Percentiles rank a stretch among this genome's conserved stretches.
phyloP scores from a whole-genome alignment of 2,329 filamentous ascomycete genomes.

The Fusarium coffeatum region DNA sequence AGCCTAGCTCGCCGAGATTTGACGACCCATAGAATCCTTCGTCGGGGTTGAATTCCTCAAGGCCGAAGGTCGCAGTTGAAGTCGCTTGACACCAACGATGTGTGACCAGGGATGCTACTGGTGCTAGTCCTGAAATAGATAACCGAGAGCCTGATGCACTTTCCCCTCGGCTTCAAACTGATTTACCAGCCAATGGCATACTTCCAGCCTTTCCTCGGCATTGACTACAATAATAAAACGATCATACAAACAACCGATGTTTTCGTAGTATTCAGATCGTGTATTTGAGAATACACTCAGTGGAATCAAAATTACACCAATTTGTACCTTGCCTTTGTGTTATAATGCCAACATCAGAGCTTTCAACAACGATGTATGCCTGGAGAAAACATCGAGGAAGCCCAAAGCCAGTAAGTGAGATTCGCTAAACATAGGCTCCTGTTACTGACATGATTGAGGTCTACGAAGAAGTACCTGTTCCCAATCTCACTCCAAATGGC shows the following conservation, averaged over 20 bases:
- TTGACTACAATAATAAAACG: neutral
- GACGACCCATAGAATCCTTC: neutral
- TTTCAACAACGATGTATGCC: constrained; percentile 47
- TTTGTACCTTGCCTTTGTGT: neutral
- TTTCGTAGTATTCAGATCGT: neutral
- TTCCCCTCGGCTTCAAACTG: neutral
- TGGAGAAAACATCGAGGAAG: constrained; percentile 52
- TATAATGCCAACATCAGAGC: neutral
- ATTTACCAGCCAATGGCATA: neutral
- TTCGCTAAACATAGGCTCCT: accelerated
- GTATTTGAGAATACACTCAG: neutral
- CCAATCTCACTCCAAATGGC: neutral
- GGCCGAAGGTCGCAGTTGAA: too few species aligned
- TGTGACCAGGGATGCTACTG: neutral
- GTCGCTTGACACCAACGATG: too few species aligned
- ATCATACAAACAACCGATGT: neutral
- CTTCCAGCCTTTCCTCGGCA: neutral
- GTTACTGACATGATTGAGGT: neutral
- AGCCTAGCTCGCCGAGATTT: neutral
- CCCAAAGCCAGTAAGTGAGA: constrained; percentile 20
- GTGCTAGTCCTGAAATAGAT: neutral
- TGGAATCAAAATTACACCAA: neutral
- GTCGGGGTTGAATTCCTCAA: neutral
- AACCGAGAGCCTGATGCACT: neutral
- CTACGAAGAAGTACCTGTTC: constrained; percentile 18